phyloP scores from a whole-genome alignment of 371 early-diverging fungal genomes.

The Syncephalastrum monosporum region DNA sequence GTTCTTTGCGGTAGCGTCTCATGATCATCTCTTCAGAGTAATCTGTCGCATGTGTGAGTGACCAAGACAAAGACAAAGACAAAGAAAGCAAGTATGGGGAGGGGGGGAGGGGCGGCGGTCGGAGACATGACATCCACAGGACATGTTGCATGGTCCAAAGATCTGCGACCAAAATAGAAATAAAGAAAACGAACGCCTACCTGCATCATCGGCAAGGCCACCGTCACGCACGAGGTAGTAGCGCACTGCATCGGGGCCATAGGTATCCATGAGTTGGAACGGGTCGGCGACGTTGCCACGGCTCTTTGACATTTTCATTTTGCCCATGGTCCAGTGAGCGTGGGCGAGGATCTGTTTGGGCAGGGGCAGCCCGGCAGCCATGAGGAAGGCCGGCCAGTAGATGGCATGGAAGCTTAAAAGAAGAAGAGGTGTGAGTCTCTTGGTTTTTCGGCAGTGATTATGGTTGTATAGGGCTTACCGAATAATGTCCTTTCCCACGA shows the following conservation, averaged over 20 bases:
- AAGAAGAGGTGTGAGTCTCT: background rate
- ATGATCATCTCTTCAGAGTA: conserved; percentile 69
- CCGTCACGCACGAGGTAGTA: conserved; percentile 91
- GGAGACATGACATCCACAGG: too few relatives aligned
- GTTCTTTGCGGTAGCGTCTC: conserved; percentile 73
- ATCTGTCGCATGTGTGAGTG: conserved; percentile 39
- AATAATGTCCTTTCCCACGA: conserved; percentile 96
- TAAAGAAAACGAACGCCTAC: conserved; percentile 21
- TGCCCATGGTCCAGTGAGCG: conserved; percentile 90
- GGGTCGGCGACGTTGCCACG: conserved; percentile 92
- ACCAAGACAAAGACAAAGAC: background rate
- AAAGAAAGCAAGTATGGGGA: conserved; percentile 11
- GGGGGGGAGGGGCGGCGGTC: background rate
- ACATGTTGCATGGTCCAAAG: too few relatives aligned
- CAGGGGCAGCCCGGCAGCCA: conserved; percentile 81
- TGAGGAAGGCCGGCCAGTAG: conserved; percentile 94
- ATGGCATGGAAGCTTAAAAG: conserved; percentile 83
- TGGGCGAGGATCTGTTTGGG: conserved; percentile 86
- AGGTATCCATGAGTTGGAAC: conserved; percentile 61
- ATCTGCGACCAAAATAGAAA: too few relatives aligned
- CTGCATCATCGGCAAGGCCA: conserved; percentile 80
- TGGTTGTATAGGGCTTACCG: conserved; percentile 40
- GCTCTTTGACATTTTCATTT: conserved; percentile 93
- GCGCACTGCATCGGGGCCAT: conserved; percentile 87
- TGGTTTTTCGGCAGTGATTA: too few relatives aligned